Percentiles rank a stretch among this genome's conserved stretches.
These are phyloP conservation scores for Thielaviopsis ethacetica DNA, from an alignment of 2,329 filamentous ascomycete species.

Conservation along the genomic window DNA sequence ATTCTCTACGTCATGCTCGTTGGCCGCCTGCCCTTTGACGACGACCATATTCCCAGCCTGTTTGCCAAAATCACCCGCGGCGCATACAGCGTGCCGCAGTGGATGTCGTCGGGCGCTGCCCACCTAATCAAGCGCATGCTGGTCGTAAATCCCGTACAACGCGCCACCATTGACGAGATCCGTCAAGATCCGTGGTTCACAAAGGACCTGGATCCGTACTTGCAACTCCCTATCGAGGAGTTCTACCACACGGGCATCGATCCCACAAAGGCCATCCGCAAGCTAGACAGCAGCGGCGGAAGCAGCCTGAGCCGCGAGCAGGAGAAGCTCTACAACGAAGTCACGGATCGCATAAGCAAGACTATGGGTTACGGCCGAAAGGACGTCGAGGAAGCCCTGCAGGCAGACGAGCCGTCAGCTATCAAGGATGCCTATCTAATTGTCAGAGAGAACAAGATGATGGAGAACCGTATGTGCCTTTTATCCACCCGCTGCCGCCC, in stretches of 20 bases:
- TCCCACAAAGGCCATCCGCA: slow-evolving; percentile 77
- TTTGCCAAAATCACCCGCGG: slow-evolving; percentile 97
- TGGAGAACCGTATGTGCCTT: slow-evolving; percentile 77
- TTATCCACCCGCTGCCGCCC: too few species aligned
- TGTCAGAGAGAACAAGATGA: slow-evolving; percentile 91
- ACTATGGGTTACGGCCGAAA: slow-evolving; percentile 95
- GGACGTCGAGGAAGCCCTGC: slow-evolving; percentile 87
- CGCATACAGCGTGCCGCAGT: slow-evolving; percentile 80
- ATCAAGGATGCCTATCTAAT: slow-evolving; percentile 99
- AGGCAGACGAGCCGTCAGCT: slow-evolving; percentile 82
- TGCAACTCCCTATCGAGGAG: slow-evolving; percentile 76
- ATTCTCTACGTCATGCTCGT: slow-evolving; percentile 74
- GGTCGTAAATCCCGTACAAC: slow-evolving; percentile 84
- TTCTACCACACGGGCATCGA: slow-evolving; percentile 91
- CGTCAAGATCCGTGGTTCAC: slow-evolving; percentile 88
- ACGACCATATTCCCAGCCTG: slow-evolving; percentile 91
- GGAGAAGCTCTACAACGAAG: slow-evolving; percentile 78
- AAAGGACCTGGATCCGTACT: slow-evolving; percentile 70
- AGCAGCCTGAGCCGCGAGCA: slow-evolving; percentile 70
- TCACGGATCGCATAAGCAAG: slow-evolving; percentile 89
- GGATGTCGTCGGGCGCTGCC: slow-evolving; percentile 73
- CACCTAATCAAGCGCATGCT: slow-evolving; percentile 82
- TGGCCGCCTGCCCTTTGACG: slow-evolving; percentile 82
- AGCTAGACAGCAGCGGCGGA: slow-evolving; percentile 62
- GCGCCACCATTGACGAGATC: slow-evolving; percentile 88